Evolutionary conservation across 2,329 filamentous ascomycete species (phyloP).

Genomic region (Talaromyces sp.): DNA sequence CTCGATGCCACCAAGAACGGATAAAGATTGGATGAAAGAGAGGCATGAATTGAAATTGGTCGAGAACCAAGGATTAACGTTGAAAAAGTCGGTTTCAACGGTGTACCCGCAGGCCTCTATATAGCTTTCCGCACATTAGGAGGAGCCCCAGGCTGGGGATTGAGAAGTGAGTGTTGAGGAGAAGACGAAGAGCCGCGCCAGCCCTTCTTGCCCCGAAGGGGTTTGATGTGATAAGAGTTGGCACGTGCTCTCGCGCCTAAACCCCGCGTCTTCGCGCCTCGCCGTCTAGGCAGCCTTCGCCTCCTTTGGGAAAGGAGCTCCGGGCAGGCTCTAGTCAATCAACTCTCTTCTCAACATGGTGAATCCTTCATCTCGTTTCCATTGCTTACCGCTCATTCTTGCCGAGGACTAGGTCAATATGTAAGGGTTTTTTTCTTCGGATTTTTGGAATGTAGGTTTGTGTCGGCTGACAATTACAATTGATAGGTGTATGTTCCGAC

Average conservation of each 20-base stretch:
- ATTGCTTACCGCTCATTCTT: background rate
- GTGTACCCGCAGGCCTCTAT: background rate
- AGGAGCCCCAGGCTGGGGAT: background rate
- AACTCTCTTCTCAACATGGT: background rate
- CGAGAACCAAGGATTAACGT: background rate
- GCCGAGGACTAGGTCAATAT: background rate
- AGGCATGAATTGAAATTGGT: background rate
- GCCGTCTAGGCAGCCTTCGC: constrained; percentile 12
- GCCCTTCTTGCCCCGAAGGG: background rate
- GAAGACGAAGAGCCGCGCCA: background rate
- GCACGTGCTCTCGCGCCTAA: constrained; percentile 12
- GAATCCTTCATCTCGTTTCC: background rate
- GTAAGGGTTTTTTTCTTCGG: background rate
- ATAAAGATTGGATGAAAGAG: background rate
- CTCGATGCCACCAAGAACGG: background rate
- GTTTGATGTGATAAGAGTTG: background rate
- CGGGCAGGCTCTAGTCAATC: background rate
- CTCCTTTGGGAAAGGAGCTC: constrained; percentile 5
- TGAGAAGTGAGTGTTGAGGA: background rate
- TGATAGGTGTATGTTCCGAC: constrained; percentile 9
- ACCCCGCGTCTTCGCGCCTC: constrained; percentile 7
- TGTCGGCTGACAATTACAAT: background rate
- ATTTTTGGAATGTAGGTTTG: background rate
- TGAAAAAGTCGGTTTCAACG: background rate
- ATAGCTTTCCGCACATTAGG: background rate